phyloP scores from a whole-genome alignment of 2,329 filamentous ascomycete genomes.

The Orbilia blumenaviensis region DNA sequence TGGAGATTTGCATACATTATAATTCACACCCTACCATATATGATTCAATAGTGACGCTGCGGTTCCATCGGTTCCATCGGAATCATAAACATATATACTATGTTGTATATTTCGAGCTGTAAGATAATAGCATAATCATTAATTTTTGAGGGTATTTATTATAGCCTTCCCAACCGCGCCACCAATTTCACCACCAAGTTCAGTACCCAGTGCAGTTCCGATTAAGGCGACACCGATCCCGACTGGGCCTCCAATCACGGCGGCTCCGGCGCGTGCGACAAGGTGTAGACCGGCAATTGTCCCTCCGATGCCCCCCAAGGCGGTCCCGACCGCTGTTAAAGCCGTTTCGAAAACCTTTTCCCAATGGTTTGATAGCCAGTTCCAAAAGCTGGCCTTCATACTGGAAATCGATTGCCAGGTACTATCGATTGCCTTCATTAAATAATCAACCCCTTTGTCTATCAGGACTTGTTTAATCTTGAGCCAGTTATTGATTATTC shows the following conservation, averaged over 20 bases:
- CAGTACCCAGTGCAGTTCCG: constrained; percentile 14
- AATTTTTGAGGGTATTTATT: constrained; percentile 7
- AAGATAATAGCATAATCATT: not conserved
- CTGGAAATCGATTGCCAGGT: constrained; percentile 21
- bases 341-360: constrained; percentile 20
- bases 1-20: too few species aligned
- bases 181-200: constrained; percentile 27
- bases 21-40: too few species aligned
- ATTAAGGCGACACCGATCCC: constrained; percentile 22
- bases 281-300: constrained; percentile 4
- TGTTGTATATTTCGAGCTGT: too few species aligned
- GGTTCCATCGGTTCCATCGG: too few species aligned
- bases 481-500: constrained; percentile 26
- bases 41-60: too few species aligned
- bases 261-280: constrained; percentile 4
- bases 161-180: constrained; percentile 17
- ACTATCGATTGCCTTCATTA: constrained; percentile 26
- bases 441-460: constrained; percentile 9
- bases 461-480: constrained; percentile 11
- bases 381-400: constrained; percentile 21
- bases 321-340: constrained; percentile 16
- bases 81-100: too few species aligned
- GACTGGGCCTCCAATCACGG: constrained; percentile 18
- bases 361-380: constrained; percentile 30
- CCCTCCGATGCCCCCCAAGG: constrained; percentile 17